Evolutionary conservation across 495 filamentous ascomycete genomes (phyloP), one percentile per base, ranked within the genome.

Genomic region (Emericellopsis terricola): DNA sequence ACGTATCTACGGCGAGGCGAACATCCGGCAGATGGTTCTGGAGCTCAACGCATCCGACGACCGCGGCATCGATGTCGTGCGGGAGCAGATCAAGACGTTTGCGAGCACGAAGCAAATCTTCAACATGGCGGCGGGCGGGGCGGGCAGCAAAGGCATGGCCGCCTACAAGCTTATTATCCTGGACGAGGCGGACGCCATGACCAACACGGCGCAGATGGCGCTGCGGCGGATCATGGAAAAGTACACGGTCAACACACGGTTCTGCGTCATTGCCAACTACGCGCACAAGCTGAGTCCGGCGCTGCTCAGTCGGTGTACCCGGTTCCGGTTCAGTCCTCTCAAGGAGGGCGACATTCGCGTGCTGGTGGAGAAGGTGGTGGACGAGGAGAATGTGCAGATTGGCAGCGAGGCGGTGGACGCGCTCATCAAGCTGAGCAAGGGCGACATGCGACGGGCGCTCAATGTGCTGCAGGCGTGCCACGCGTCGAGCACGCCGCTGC

Each of bases 71-170:
- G 91, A 99, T 41, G 89, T 99, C 4, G 89, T 99, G 29, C 71
- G 87, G 38, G 91, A 99, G 55, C 91, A 96, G 54, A 96, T 99
- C 63, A 96, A 94, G 62, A 99, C 91, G 1, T 99, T 96, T 56
- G 85, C 83, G 18, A 91, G 80, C 46, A 69, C 60, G 42, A 62
- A 63, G 40, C 74, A 79, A 38, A 81, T 69, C 30, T 68, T 67
- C 43, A 56, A 47, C 20, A 48, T 53, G 34, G 53, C 55, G 54
- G 44, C 55, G 34, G 35, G 33, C 32, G 13, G 46, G 34, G 44
- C 47, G 11, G 47, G 48, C 4, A 40, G 33, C 8, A 60, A 69
- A 21, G 53, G 55, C 4, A 62, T 93, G 15, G 81, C 73, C 0
- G 64, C 64, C 4, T 99, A 77, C 62, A 99, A 99, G 56, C 73